Conservation (phyloP, 805 yeast genomes). For the Hagleromyces aurorensis region DNA sequence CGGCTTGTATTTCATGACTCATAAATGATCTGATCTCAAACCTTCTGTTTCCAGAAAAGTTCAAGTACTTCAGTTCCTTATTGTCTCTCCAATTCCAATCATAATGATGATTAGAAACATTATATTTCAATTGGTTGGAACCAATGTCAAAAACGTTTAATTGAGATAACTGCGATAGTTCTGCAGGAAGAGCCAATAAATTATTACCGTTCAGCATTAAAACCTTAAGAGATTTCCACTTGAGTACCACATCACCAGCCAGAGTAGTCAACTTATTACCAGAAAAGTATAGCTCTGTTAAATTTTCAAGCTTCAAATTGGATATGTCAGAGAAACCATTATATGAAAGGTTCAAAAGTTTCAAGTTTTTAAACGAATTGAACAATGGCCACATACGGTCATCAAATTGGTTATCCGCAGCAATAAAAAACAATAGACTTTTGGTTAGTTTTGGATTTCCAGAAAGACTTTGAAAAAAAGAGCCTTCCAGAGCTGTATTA, state of each 20-base stretch:
- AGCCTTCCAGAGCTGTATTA: conserved; percentile 11
- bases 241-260: conserved; percentile 76
- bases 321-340: conserved; percentile 82
- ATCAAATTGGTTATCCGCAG: conserved; percentile 76
- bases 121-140: conserved; percentile 81
- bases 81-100: conserved; percentile 98
- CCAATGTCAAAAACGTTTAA: conserved; percentile 81
- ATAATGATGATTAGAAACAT: conserved; percentile 87
- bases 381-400: conserved; percentile 71
- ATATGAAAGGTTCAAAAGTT: conserved; percentile 67
- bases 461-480: conserved; percentile 42
- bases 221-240: conserved; percentile 48
- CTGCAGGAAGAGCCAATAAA: conserved; percentile 82
- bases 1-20: conserved; percentile 42
- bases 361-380: conserved; percentile 49
- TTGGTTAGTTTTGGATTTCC: conserved; percentile 34
- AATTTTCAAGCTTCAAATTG: conserved; percentile 48
- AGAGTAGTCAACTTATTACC: conserved; percentile 75
- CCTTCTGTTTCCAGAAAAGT: conserved; percentile 87
- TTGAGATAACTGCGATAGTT: conserved; percentile 57
- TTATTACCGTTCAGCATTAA: conserved; percentile 77
- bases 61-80: conserved; percentile 63
- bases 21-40: conserved; percentile 71
- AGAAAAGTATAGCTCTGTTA: conserved; percentile 64
- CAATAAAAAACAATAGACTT: conserved; percentile 47